Conservation (phyloP, 2,329 filamentous ascomycete species). For the Aspergillus spinulosporus region DNA sequence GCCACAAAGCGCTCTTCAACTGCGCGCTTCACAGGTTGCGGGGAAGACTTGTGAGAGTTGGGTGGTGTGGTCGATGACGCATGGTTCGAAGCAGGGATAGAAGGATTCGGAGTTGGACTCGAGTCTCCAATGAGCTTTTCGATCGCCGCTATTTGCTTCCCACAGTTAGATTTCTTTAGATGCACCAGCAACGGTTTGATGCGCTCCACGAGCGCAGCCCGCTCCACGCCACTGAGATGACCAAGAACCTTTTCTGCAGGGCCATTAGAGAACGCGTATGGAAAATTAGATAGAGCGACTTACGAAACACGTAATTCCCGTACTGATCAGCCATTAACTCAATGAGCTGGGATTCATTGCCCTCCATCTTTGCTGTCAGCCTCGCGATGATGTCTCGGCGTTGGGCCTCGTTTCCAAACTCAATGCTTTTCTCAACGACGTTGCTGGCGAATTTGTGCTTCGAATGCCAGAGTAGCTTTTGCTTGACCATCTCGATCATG, state of each 20-base stretch:
- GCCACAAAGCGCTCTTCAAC: conserved; percentile 52
- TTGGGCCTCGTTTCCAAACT: conserved; percentile 68
- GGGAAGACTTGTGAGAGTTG: conserved; percentile 43
- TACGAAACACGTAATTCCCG: conserved; percentile 96
- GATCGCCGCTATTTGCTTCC: conserved; percentile 66
- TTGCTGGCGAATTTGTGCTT: conserved; percentile 98
- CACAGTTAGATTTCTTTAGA: conserved; percentile 64
- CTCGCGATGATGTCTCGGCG: conserved; percentile 67
- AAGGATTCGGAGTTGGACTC: conserved; percentile 26
- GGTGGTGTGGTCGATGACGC: conserved; percentile 40
- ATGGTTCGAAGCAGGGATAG: conserved; percentile 31
- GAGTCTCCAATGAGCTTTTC: conserved; percentile 56
- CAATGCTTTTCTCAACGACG: conserved; percentile 90
- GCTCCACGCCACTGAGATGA: conserved; percentile 61
- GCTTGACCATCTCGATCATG: conserved; percentile 73
- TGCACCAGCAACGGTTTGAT: conserved; percentile 63
- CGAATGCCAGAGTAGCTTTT: conserved; percentile 71
- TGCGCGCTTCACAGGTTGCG: conserved; percentile 36
- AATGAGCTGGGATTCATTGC: conserved; percentile 69
- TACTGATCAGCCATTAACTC: conserved; percentile 85
- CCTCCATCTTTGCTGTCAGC: conserved; percentile 60
- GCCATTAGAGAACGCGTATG: conserved; percentile 28
- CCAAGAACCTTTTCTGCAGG: conserved; percentile 73
- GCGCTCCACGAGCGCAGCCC: conserved; percentile 60
- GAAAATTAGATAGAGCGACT: conserved; percentile 45